Evolutionary conservation across 2,329 filamentous ascomycete genomes (phyloP), one percentile per base, ranked within the genome.

Genomic region (Cladobotryum mycophilum): DNA sequence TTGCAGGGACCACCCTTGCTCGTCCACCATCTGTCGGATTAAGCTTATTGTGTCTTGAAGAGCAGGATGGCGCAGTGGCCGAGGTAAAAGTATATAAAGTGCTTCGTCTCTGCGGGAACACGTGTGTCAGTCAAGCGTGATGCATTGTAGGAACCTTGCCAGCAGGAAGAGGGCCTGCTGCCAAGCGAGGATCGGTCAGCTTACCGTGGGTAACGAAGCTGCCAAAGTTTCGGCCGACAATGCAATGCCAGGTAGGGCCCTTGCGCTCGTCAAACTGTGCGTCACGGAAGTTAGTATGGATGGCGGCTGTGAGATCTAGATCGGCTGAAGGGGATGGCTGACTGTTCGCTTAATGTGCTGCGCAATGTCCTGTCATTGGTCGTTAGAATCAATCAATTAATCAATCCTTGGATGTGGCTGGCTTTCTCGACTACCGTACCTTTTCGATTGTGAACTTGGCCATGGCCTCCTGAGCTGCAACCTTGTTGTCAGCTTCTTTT

Each of bases 71-170:
- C 93, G 71, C 90, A 96, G 78, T 97, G 93, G 49, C 93, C 93
- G 53, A 99, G 86, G 76, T 99, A 99, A 77, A 99, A 99, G 77
- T 99, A 99, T 70, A 99, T 96, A 77, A 99, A 99, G 73, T 99
- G 93, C 76, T 97, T 97, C 25, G 93, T 97, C 72, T 97, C 93
- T 96, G 74, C 36, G 44, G 30, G 30, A 38, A 22, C 20, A 20
- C 5, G 5, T 15, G 5, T 15, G 47, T 43, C 25, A 43, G 47
- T 36, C 22, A 17, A 20, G 42, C 30, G 38, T 30, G 6, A 30
- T 4, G 25, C 9, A 11, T 3, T 8, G n/a, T n/a, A n/a, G 25
- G 8, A 11, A 30, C 25, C 9, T 18, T 41, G 14, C 15, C 20
- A 45, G n/a, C 25, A 18, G 12, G 20, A 37, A 25, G 20, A 36